Evolutionary conservation across 2,329 filamentous ascomycete genomes (phyloP), one percentile per base, ranked within the genome.

Genomic region (Penicillium olsonii): DNA sequence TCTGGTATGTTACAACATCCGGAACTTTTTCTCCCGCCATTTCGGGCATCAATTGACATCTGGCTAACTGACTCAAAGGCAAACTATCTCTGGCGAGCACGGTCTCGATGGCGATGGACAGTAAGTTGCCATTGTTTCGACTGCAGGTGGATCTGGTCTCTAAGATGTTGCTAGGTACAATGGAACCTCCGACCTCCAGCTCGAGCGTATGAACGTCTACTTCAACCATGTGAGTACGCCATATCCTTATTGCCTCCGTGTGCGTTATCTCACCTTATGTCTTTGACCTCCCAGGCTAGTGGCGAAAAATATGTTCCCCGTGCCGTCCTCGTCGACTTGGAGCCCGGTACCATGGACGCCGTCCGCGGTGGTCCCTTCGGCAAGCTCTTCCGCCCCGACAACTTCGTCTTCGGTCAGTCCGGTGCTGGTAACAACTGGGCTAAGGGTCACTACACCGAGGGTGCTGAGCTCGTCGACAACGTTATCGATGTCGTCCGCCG

Each of bases 391-490:
- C 92, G 94, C 63, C 94, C 94, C 74, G 94, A 99, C 83, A 99
- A 97, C 88, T 97, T 97, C 80, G 91, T 97, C 73, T 97, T 97
- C 78, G 94, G 94, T 68, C 94, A 97, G 83, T 97, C 94, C 68
- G 92, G 94, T 84, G 94, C 94, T 76, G 94, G 94, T 80, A 99
- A 99, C 90, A 97, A 97, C 87, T 99, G 94, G 94, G 94, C 94
- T 78, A 99, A 97, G 87, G 94, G 94, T 81, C 94, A 99, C 78
- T 99, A 99, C 85, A 99, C 94, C 62, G 94, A 99, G 83, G 94
- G 94, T 85, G 94, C 94, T 66, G 94, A 99, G 82, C 85, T 97
- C 59, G 94, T 99, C 65, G 94, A 99, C 82, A 84, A 96, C 72
- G 94, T 99, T 65, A 86, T 99, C 66, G 94, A 97, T 74, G 94